Evolutionary conservation across 257 asterid genomes (phyloP).

Genomic region (Gentiana dahurica): DNA sequence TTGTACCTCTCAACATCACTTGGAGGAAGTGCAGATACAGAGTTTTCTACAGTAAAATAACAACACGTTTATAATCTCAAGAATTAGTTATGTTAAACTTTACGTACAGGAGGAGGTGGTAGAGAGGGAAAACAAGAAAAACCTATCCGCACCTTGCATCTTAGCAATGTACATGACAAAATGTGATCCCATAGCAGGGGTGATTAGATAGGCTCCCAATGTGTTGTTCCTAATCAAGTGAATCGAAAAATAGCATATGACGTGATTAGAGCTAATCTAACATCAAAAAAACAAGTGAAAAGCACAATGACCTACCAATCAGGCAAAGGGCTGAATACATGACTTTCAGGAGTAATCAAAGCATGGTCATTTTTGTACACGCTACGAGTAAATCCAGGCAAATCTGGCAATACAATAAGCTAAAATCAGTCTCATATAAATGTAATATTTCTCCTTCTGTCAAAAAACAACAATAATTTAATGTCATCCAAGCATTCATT

Average conservation of each 20-base stretch:
- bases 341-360: constrained; percentile 93
- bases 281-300: constrained; percentile 6
- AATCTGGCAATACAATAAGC: constrained; percentile 39
- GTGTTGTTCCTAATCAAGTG: constrained; percentile 52
- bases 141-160: constrained; percentile 58
- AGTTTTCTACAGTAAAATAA: constrained; percentile 41
- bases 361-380: constrained; percentile 80
- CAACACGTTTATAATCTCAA: background rate
- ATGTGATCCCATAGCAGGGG: constrained; percentile 87
- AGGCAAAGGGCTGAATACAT: constrained; percentile 82
- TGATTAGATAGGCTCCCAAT: constrained; percentile 62
- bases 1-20: constrained; percentile 73
- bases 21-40: constrained; percentile 69
- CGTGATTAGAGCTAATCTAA: constrained; percentile 1
- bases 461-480: background rate
- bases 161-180: constrained; percentile 93
- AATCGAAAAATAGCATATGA: constrained; percentile 4
- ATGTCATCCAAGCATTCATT: too few species aligned
- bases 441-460: background rate
- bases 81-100: background rate
- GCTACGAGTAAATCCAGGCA: constrained; percentile 94
- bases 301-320: constrained; percentile 42
- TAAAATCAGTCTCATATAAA: constrained; percentile 8
- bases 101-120: too few species aligned
- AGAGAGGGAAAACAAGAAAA: background rate